Conservation (phyloP, 306 rosid genomes). For the Glycine soja region DNA sequence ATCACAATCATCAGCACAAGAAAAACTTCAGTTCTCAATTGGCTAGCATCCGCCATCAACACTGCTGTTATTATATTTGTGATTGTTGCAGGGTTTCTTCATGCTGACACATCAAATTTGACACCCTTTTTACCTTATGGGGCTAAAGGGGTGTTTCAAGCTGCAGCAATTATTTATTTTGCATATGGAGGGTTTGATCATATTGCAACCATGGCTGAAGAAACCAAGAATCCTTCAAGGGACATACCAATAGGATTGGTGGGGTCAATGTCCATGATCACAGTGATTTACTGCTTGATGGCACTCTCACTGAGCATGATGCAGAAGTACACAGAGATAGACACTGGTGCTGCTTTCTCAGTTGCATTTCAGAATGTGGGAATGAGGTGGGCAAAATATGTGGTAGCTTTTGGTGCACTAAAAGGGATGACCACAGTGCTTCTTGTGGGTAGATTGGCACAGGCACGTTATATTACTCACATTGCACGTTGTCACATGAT, state of each 20-base stretch:
- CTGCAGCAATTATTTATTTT: constrained; percentile 76
- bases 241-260: constrained; percentile 75
- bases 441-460: constrained; percentile 66
- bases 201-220: constrained; percentile 83
- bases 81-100: constrained; percentile 60
- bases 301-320: constrained; percentile 74
- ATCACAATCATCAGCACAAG: constrained; percentile 70
- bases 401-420: constrained; percentile 78
- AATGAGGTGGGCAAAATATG: constrained; percentile 79
- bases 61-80: constrained; percentile 58
- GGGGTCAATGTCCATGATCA: constrained; percentile 76
- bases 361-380: constrained; percentile 70
- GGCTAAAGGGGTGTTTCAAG: constrained; percentile 68
- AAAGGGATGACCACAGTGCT: constrained; percentile 88
- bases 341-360: constrained; percentile 67
- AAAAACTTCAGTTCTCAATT: constrained; percentile 69
- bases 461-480: constrained; percentile 69
- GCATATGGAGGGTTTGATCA: constrained; percentile 80
- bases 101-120: constrained; percentile 63
- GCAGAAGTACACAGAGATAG: constrained; percentile 75
- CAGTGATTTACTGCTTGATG: constrained; percentile 72
- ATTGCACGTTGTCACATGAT: constrained; percentile 83
- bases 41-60: constrained; percentile 76
- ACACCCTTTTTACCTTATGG: constrained; percentile 68
- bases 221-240: constrained; percentile 73